Evolutionary conservation across 805 yeast genomes (phyloP), one percentile per base, ranked within the genome.

Genomic region (Cyberlindnera euphorbiae): DNA sequence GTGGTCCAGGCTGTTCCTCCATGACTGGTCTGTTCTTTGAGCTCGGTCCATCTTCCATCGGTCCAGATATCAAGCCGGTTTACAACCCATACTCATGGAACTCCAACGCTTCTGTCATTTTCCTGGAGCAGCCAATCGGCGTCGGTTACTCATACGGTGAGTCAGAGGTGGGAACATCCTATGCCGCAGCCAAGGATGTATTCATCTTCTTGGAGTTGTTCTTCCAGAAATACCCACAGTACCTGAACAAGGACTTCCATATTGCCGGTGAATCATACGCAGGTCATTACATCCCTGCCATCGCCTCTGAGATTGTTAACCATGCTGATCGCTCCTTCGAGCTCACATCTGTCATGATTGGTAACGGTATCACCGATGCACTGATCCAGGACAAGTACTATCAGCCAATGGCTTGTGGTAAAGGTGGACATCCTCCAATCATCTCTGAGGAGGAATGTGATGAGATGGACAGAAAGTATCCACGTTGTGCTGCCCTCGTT

Each of bases 1-100:
- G 97, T 46, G 96, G 97, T 5, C 97, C 97, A 25, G 97, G 97
- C 10, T 89, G 97, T 58, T 85, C 96, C 0, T 85, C 96, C 1
- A 64, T 87, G 56, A 85, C 94, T 23, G 97, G 97, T 8, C 66
- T 89, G 39, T 77, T 90, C 51, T 87, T 89, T 54, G 97, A 90
- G 60, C 71, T 88, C 54, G 97, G 97, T 17, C 95, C 97, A 5
- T 74, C 95, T 0, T 69, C 80, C 11, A 77, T 90, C 41, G 78
- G 75, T 42, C 60, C 73, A 24, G 70, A 75, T 38, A 60, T 82
- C 48, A 73, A 77, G 50, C 88, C 94, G n/a, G 71, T 73, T 21
- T 67, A 63, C 59, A 90, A 90, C 62, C 90, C 93, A 15, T 67
- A 76, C 63, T 81, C 96, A 2, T 90, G 97, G 97, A 90, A 89